Evolutionary conservation across 2,329 filamentous ascomycete species (phyloP).

Genomic region (Colletotrichum tanaceti): DNA sequence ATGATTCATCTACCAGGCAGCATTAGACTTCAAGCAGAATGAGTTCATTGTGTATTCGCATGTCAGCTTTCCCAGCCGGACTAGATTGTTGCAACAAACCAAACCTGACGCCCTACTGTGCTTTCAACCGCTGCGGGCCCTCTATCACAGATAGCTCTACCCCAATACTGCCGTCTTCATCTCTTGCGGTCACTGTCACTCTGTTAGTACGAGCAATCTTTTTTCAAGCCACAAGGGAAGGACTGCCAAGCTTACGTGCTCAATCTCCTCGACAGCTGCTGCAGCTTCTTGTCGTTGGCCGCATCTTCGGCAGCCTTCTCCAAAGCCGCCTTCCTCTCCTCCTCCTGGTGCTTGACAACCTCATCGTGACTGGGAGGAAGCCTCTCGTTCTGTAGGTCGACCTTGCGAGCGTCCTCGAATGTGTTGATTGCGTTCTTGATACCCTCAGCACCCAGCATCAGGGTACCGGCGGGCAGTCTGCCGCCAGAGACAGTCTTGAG

Average conservation of each 20-base stretch:
- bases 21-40: slow-evolving; percentile 17
- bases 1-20: slow-evolving; percentile 3
- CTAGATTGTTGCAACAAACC: slow-evolving; percentile 32
- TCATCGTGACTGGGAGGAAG: slow-evolving; percentile 94
- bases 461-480: slow-evolving; percentile 89
- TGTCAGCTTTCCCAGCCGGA: slow-evolving; percentile 35
- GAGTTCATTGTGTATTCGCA: slow-evolving; percentile 29
- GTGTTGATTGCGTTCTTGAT: slow-evolving; percentile 98
- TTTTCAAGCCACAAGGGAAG: background rate
- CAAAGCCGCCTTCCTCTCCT: slow-evolving; percentile 83
- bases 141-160: slow-evolving; percentile 32
- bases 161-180: slow-evolving; percentile 21
- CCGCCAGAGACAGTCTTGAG: slow-evolving; percentile 97
- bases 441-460: slow-evolving; percentile 97
- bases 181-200: slow-evolving; percentile 49
- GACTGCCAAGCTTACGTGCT: slow-evolving; percentile 83
- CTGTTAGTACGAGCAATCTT: background rate
- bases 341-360: slow-evolving; percentile 83
- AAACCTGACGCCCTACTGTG: slow-evolving; percentile 35
- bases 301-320: slow-evolving; percentile 89
- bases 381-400: slow-evolving; percentile 95
- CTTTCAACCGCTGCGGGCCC: slow-evolving; percentile 23
- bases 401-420: slow-evolving; percentile 96
- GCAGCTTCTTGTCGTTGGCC: slow-evolving; percentile 89
- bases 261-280: slow-evolving; percentile 87